Evolutionary conservation across 495 filamentous ascomycete genomes (phyloP).

Genomic region (Neurospora hispaniola): DNA sequence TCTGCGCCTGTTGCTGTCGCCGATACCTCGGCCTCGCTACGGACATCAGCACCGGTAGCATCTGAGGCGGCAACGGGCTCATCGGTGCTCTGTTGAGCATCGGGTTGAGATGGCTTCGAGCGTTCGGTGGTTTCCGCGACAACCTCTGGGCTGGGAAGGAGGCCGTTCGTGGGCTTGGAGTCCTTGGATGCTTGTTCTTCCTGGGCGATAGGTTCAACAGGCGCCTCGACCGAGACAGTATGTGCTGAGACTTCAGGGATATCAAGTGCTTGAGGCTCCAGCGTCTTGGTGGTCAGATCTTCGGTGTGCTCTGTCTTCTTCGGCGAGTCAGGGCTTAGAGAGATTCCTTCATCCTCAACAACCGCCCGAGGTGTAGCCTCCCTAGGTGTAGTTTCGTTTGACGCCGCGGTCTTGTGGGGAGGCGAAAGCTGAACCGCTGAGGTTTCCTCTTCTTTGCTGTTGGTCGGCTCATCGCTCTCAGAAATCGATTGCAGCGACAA

Average conservation of each 20-base stretch:
- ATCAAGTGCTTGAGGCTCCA: background rate
- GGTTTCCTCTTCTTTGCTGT: slow-evolving; percentile 3
- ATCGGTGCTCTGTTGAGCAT: background rate
- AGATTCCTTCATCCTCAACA: slow-evolving; percentile 1
- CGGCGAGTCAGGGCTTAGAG: background rate
- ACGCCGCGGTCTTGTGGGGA: slow-evolving; percentile 5
- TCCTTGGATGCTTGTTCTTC: background rate
- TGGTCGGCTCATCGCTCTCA: slow-evolving; percentile 13
- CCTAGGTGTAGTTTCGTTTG: background rate
- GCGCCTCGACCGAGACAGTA: background rate
- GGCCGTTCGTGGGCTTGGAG: background rate
- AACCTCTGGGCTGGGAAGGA: background rate
- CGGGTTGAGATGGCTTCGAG: background rate
- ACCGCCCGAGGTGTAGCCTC: background rate
- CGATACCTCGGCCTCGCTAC: background rate
- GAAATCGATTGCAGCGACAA: slow-evolving; percentile 22
- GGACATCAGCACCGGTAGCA: background rate
- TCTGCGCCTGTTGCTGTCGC: slow-evolving; percentile 1
- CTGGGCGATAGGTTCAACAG: background rate
- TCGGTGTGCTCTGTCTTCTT: slow-evolving; percentile 1
- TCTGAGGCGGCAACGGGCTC: background rate
- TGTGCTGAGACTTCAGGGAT: background rate
- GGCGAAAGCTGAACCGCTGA: slow-evolving; percentile 11
- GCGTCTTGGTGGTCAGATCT: background rate
- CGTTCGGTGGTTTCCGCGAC: background rate